A percentile compares a stretch with the other conserved stretches of the same genome.
These are phyloP conservation scores for Trametes villosa DNA, from an alignment of 768 basidiomycete genomes.

Conservation along the genomic window DNA sequence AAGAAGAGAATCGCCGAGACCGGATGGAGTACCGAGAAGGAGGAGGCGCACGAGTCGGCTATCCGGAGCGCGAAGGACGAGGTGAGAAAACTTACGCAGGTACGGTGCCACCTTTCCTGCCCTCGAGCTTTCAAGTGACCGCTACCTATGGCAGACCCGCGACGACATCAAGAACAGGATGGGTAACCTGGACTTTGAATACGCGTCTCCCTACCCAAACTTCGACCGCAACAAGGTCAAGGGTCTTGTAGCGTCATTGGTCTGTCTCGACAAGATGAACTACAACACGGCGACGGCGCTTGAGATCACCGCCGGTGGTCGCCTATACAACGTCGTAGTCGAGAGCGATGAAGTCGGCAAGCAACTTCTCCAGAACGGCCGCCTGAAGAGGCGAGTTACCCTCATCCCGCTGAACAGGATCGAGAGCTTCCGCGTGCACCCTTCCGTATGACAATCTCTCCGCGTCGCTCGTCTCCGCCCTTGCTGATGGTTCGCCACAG, in stretches of 20 bases:
- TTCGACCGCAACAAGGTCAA: constrained; percentile 90
- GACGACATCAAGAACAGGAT: constrained; percentile 70
- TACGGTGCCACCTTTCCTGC: constrained; percentile 34
- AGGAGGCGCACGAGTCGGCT: constrained; percentile 57
- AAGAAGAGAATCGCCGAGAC: constrained; percentile 56
- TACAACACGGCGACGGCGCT: constrained; percentile 85
- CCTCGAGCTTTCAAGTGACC: constrained; percentile 2
- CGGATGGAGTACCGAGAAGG: constrained; percentile 80
- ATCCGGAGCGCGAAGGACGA: constrained; percentile 56
- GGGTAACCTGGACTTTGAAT: constrained; percentile 81
- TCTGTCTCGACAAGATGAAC: constrained; percentile 70
- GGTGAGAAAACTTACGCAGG: constrained; percentile 66
- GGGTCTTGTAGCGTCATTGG: constrained; percentile 89
- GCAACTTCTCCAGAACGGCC: constrained; percentile 76
- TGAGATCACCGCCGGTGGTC: constrained; percentile 89
- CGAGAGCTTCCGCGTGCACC: constrained; percentile 56
- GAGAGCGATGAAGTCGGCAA: constrained; percentile 89
- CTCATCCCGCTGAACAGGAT: constrained; percentile 96
- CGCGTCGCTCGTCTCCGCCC: background rate
- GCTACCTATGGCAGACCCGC: constrained; percentile 52
- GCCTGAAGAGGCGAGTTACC: constrained; percentile 85
- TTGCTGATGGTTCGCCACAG: constrained; percentile 44
- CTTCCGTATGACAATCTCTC: constrained; percentile 43
- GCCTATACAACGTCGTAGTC: constrained; percentile 92
- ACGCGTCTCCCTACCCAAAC: constrained; percentile 70